Conservation (phyloP, 441 rosid species). For the Populus trichocarpa region DNA sequence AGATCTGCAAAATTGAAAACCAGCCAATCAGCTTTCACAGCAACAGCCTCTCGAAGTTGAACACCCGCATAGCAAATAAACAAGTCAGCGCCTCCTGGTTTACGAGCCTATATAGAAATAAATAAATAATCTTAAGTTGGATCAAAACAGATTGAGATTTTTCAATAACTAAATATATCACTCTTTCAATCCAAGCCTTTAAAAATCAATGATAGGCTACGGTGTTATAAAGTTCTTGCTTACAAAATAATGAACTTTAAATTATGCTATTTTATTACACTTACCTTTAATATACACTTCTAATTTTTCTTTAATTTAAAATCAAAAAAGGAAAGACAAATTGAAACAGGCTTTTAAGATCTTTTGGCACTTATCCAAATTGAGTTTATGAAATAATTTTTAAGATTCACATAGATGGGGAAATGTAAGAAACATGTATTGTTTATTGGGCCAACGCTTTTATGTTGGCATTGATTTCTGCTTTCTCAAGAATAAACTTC, state of each 20-base stretch:
- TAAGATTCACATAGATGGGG: not conserved
- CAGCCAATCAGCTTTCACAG: conserved; percentile 90
- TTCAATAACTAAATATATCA: not conserved
- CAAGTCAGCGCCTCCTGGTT: conserved; percentile 84
- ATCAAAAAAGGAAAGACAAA: not conserved
- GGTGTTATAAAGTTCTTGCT: not conserved
- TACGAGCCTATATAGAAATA: conserved; percentile 53
- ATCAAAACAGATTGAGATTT: not conserved
- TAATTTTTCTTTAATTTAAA: no score
- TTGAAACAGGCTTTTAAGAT: not conserved
- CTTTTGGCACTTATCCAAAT: not conserved
- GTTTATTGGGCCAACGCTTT: not conserved
- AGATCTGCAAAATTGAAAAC: conserved; percentile 58
- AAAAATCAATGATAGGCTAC: not conserved
- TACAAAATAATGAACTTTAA: not conserved
- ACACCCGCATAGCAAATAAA: conserved; percentile 88
- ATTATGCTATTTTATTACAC: not conserved
- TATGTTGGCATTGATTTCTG: not conserved
- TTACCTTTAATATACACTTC: not conserved
- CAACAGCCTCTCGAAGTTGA: conserved; percentile 77
- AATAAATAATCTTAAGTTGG: not conserved
- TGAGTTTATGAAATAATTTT: not conserved
- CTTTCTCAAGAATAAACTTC: not conserved
- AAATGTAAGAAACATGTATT: not conserved
- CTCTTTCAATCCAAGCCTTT: not conserved